Evolutionary conservation across 2,329 filamentous ascomycete species (phyloP).

Genomic region (Tolypocladium sp.): DNA sequence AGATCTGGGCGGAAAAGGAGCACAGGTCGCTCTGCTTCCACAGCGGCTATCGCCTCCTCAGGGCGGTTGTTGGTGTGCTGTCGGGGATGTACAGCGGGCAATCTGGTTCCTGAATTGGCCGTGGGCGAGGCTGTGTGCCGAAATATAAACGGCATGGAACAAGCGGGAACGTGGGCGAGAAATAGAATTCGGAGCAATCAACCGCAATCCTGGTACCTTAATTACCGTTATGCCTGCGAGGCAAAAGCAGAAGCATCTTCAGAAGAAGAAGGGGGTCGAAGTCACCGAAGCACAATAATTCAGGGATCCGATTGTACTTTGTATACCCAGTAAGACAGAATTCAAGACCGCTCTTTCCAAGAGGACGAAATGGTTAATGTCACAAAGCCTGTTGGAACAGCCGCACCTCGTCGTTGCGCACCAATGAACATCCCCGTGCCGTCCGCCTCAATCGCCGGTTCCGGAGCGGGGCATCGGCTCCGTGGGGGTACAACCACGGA

Average conservation of each 20-base stretch:
- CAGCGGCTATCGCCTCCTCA: not conserved
- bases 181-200: too few relatives aligned
- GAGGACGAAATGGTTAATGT: too few relatives aligned
- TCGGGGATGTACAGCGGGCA: not conserved
- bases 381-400: not conserved
- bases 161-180: too few relatives aligned
- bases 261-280: too few relatives aligned
- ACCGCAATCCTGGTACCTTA: not conserved
- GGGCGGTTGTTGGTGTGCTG: not conserved
- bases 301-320: not conserved
- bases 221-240: too few relatives aligned
- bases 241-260: not conserved
- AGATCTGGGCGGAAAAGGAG: constrained; percentile 3
- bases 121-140: not conserved
- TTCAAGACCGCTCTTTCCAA: too few relatives aligned
- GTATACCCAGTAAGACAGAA: too few relatives aligned
- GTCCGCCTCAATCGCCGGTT: not conserved
- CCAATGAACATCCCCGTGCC: not conserved
- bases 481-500: not conserved
- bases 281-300: not conserved
- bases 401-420: not conserved
- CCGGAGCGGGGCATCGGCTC: not conserved
- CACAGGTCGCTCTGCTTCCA: constrained; percentile 1
- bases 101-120: not conserved
- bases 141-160: not conserved